Conservation (phyloP, 345 rosid species). For the Gossypium mustelinum region DNA sequence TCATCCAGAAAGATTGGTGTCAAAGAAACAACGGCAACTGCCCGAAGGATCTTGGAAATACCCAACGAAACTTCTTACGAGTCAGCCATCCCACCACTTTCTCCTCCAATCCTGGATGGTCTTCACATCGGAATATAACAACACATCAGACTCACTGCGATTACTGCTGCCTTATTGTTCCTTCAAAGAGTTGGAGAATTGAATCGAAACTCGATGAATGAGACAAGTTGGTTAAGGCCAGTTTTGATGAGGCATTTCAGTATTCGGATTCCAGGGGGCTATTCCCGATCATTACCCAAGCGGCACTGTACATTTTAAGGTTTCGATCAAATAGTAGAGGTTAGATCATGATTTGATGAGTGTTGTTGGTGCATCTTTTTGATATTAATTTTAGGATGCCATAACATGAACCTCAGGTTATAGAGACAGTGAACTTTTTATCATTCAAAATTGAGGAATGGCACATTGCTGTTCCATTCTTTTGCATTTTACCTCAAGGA, state of each 20-base stretch:
- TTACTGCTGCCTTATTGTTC: neutral
- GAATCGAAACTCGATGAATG: neutral
- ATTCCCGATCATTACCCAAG: conserved; percentile 55
- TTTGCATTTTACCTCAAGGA: neutral
- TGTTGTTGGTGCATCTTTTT: neutral
- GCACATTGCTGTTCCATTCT: conserved; percentile 5
- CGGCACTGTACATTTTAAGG: conserved; percentile 35
- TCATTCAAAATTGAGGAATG: neutral
- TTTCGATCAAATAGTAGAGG: conserved; percentile 16
- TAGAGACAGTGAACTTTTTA: neutral
- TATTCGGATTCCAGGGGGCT: conserved; percentile 25
- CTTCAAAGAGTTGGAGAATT: neutral
- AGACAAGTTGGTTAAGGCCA: conserved; percentile 3
- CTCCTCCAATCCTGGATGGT: conserved; percentile 49
- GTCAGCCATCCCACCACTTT: conserved; percentile 56
- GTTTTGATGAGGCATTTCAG: conserved; percentile 8
- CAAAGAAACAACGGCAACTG: conserved; percentile 37
- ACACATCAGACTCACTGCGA: neutral
- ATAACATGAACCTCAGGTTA: neutral
- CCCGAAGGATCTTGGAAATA: conserved; percentile 48
- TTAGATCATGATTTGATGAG: neutral
- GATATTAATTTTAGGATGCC: neutral
- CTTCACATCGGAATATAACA: conserved; percentile 17
- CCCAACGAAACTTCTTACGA: conserved; percentile 12
- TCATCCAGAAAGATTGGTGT: conserved; percentile 51